phyloP scores from a whole-genome alignment of 2,329 filamentous ascomycete species.

The Colletotrichum ledebouriae region DNA sequence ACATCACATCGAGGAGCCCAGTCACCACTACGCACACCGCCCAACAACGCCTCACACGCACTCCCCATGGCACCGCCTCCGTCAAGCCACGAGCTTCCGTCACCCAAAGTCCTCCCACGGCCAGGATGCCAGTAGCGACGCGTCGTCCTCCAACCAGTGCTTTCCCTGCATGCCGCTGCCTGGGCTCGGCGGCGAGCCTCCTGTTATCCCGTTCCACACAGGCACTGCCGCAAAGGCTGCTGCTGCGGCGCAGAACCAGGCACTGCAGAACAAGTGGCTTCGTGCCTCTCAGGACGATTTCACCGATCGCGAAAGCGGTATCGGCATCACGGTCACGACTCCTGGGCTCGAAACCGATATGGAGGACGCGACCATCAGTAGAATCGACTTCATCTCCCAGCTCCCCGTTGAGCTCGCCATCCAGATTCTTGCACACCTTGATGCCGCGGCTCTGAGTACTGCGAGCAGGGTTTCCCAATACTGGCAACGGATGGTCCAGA shows the following conservation, averaged over 20 bases:
- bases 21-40: conserved; percentile 43
- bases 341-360: conserved; percentile 56
- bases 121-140: conserved; percentile 52
- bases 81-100: conserved; percentile 65
- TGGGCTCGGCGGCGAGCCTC: conserved; percentile 66
- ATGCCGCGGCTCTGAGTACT: conserved; percentile 64
- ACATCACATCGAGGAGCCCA: conserved; percentile 47
- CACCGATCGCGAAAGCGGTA: conserved; percentile 74
- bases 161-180: conserved; percentile 57
- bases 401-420: conserved; percentile 72
- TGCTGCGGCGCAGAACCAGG: conserved; percentile 68
- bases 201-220: conserved; percentile 70
- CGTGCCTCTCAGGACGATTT: conserved; percentile 57
- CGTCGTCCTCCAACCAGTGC: conserved; percentile 46
- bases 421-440: conserved; percentile 69
- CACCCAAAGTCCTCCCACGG: conserved; percentile 62
- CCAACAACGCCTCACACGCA: conserved; percentile 62
- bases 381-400: conserved; percentile 69
- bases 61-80: conserved; percentile 64
- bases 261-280: conserved; percentile 59
- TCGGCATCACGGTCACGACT: conserved; percentile 69
- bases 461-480: conserved; percentile 63
- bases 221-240: conserved; percentile 74
- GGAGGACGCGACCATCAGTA: conserved; percentile 59
- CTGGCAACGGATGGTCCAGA: conserved; percentile 63